Evolutionary conservation across 768 basidiomycete genomes (phyloP).

Genomic region (Lentinus tigrinus): DNA sequence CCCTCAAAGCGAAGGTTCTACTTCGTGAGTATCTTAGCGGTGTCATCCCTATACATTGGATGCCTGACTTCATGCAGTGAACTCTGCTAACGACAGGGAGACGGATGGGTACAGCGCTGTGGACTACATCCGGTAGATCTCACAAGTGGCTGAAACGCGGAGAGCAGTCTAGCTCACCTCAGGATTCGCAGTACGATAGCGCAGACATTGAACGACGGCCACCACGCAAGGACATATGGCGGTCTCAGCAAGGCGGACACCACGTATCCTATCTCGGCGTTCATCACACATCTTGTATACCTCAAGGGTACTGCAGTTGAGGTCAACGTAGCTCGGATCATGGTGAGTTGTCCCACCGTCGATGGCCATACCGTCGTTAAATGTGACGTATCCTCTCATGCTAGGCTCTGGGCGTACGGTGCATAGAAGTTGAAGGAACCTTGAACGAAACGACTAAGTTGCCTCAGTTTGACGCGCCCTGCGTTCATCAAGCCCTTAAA

Average conservation of each 20-base stretch:
- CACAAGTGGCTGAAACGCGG: not conserved
- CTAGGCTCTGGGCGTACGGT: conserved; percentile 60
- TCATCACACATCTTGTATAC: conserved; percentile 84
- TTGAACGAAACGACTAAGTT: conserved; percentile 26
- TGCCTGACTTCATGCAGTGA: conserved; percentile 51
- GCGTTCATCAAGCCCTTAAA: conserved; percentile 44
- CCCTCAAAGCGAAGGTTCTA: conserved; percentile 78
- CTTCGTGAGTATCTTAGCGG: conserved; percentile 61
- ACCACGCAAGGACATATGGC: conserved; percentile 45
- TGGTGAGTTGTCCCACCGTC: conserved; percentile 43
- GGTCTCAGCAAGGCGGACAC: conserved; percentile 61
- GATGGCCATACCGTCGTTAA: not conserved
- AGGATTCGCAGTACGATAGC: conserved; percentile 54
- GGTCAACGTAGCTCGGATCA: conserved; percentile 61
- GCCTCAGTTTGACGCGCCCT: conserved; percentile 44
- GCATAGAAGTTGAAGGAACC: conserved; percentile 45
- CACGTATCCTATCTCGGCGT: conserved; percentile 72
- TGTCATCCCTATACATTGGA: conserved; percentile 13
- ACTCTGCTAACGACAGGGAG: conserved; percentile 85
- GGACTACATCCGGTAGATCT: conserved; percentile 74
- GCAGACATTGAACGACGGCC: conserved; percentile 63
- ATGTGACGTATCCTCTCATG: not conserved
- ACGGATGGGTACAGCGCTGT: conserved; percentile 81
- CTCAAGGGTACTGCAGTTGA: conserved; percentile 59
- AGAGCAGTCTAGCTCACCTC: not conserved